A percentile compares a stretch with the other conserved stretches of the same genome.
phyloP scores from a whole-genome alignment of 306 rosid genomes.

The Vicia villosa region DNA sequence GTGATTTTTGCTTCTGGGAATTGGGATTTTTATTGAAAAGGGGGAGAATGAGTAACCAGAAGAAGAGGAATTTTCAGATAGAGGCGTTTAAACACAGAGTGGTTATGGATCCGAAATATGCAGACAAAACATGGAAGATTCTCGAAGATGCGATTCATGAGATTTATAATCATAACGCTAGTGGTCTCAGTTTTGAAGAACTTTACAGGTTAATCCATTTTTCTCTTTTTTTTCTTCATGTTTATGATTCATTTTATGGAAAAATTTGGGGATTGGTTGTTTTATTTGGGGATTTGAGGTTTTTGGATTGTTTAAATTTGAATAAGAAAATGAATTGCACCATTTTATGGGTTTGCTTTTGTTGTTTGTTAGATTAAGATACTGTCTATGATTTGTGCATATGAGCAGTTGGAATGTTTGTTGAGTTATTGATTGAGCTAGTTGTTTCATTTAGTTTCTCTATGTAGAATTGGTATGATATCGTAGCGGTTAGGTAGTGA shows the following conservation, averaged over 20 bases:
- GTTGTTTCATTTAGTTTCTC: neutral
- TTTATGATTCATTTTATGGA: neutral
- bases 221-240: neutral
- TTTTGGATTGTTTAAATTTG: conserved; percentile 23
- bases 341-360: conserved; percentile 19
- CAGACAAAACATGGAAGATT: conserved; percentile 93
- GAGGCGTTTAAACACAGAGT: conserved; percentile 95
- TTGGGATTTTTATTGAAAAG: conserved; percentile 31
- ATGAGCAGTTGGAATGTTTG: neutral
- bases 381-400: neutral
- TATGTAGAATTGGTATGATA: neutral
- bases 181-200: conserved; percentile 97
- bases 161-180: conserved; percentile 93
- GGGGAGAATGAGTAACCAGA: conserved; percentile 81
- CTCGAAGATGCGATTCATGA: conserved; percentile 91
- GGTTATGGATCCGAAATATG: conserved; percentile 93
- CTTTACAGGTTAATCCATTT: conserved; percentile 71
- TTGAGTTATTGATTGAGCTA: neutral
- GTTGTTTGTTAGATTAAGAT: neutral
- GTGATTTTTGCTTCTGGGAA: conserved; percentile 7
- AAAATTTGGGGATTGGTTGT: conserved; percentile 5
- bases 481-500: neutral
- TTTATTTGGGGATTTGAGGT: conserved; percentile 24
- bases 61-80: conserved; percentile 90
- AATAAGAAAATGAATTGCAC: neutral